Evolutionary conservation across 1,284 basidiomycete genomes (phyloP).

Genomic region (Crucibulum parvulum): DNA sequence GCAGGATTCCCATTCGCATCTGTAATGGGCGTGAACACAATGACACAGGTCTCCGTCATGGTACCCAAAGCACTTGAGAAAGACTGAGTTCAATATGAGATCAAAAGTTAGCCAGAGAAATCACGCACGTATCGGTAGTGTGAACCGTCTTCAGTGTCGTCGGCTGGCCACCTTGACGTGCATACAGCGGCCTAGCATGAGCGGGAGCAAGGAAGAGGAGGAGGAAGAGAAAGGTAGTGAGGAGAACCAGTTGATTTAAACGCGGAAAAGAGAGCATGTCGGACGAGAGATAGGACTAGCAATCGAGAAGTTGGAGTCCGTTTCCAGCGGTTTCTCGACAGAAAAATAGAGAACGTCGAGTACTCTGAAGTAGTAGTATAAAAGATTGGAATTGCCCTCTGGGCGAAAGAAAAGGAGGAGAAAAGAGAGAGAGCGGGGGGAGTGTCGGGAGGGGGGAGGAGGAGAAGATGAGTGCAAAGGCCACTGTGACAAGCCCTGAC

Average conservation of each 20-base stretch:
- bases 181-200: constrained; percentile 26
- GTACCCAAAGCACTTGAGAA: constrained; percentile 47
- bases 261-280: constrained; percentile 29
- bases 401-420: constrained; percentile 46
- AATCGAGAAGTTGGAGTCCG: constrained; percentile 45
- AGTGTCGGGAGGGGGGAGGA: constrained; percentile 6
- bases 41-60: constrained; percentile 67
- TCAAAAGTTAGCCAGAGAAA: not conserved
- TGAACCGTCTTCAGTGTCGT: constrained; percentile 39
- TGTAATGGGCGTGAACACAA: constrained; percentile 64
- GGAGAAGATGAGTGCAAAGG: constrained; percentile 27
- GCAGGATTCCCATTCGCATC: constrained; percentile 54
- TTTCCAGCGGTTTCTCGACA: constrained; percentile 53
- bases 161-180: constrained; percentile 25
- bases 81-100: constrained; percentile 5
- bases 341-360: constrained; percentile 33
- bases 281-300: constrained; percentile 11
- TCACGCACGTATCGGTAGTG: constrained; percentile 44
- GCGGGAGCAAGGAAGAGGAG: constrained; percentile 26
- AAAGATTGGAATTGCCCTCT: constrained; percentile 64
- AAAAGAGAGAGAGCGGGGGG: constrained; percentile 12
- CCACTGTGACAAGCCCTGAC: constrained; percentile 25
- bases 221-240: constrained; percentile 30
- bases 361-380: constrained; percentile 36
- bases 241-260: constrained; percentile 22